Conservation (phyloP, 352 stramenopile species). For the Phytophthora litchii region DNA sequence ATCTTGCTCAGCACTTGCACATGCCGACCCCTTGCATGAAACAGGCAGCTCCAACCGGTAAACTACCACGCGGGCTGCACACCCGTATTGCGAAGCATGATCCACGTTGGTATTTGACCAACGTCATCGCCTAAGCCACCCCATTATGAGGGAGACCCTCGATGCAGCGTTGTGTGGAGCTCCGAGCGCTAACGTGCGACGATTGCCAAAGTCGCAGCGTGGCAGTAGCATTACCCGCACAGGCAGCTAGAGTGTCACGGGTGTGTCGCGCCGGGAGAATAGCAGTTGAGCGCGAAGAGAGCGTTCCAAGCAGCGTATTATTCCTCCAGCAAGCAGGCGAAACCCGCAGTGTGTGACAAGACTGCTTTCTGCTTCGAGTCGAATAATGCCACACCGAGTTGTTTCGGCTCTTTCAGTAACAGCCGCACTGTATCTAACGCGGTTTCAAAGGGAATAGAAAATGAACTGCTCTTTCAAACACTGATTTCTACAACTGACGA, state of each 20-base stretch:
- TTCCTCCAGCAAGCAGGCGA: background rate
- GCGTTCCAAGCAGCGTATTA: background rate
- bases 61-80: background rate
- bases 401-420: background rate
- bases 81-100: background rate
- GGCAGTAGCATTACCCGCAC: too few relatives aligned
- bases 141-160: too few relatives aligned
- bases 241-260: background rate
- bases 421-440: background rate
- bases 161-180: too few relatives aligned
- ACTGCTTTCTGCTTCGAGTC: background rate
- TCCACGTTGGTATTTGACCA: background rate
- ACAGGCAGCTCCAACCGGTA: constrained; percentile 14
- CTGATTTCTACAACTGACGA: background rate
- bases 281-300: background rate
- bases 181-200: too few relatives aligned
- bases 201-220: too few relatives aligned
- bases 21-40: constrained; percentile 1
- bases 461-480: too few relatives aligned
- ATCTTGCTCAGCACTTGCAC: too few relatives aligned
- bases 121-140: background rate
- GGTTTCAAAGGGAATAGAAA: background rate
- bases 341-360: constrained; percentile 6
- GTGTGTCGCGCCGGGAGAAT: background rate
- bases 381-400: constrained; percentile 11